Base-by-base conservation (phyloP, 2,329 filamentous ascomycete species). In the Colletotrichum spinosum region DNA sequence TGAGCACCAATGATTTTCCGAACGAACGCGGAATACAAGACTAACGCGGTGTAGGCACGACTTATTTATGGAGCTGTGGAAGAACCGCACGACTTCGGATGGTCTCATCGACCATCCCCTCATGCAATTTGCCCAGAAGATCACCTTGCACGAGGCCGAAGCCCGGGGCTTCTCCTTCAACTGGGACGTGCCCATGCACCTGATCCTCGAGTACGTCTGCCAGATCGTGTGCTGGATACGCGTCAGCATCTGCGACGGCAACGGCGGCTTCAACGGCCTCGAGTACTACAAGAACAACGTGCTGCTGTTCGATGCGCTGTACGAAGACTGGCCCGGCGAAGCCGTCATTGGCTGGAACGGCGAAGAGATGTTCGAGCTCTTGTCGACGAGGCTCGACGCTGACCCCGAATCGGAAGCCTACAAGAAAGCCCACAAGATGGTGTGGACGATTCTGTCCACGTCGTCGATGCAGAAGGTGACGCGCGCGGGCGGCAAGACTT, bases 171-270 rank as follows among this genome's bases (percentile, higher is more conserved):
- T 72, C 60, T 67, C 70, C 0, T 76, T 72, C 73, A 73, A 75
- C 13, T 80, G 73, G 69, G 75, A 75, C 8, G 72, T 73, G 2
- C 72, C 74, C 2, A 65, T 70, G 2, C 73, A 71, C 15, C 41
- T 46, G 0, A 60, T 79, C 0, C 58, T 79, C 35, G 78, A 80
- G 12, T 82, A 82, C 52, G 73, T 79, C 8, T 70, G 72, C 1
- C 80, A 81, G 46, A 74, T 80, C 37, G 65, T 80, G 4, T 73
- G 74, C 11, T 83, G 79, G 79, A 59, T 70, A 7, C 70, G 72
- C 3, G 45, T 75, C 37, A 63, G 60, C 49, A 69, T 70, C 63
- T 62, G 75, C 2, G 67, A 74, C 15, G 69, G 73, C 1, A 67
- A 67, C 15, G 71, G 71, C 39, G 72, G 72, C 1, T 75, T 74